phyloP scores from a whole-genome alignment of 176 grass and related monocot species.

The Neostapfia colusana region DNA sequence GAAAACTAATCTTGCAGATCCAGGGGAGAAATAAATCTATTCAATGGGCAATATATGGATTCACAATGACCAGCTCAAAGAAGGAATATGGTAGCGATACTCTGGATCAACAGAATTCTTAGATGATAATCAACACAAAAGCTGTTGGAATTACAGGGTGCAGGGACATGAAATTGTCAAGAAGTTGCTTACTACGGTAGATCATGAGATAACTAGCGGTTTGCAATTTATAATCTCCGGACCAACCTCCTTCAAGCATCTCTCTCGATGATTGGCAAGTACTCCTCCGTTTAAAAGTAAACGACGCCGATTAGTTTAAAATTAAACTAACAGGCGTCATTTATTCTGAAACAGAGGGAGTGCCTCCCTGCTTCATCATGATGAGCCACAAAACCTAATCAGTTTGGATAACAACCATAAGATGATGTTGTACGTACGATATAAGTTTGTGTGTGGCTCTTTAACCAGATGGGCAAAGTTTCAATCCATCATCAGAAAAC shows the following conservation, averaged over 20 bases:
- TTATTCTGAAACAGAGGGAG: no score
- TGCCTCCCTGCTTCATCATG: constrained; percentile 43
- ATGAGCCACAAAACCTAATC: neutral
- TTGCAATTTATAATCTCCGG: neutral
- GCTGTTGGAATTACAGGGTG: neutral
- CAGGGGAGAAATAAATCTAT: neutral
- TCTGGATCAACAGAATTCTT: neutral
- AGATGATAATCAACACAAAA: neutral
- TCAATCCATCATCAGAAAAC: constrained; percentile 25
- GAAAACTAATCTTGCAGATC: neutral
- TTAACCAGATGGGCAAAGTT: constrained; percentile 39
- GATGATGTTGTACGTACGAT: neutral
- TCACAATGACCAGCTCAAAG: neutral
- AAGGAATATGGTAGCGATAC: neutral
- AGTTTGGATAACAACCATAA: neutral
- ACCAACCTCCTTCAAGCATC: constrained; percentile 40
- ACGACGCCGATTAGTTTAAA: no score
- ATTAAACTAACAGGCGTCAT: no score
- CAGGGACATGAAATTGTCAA: neutral
- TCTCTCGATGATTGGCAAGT: constrained; percentile 41
- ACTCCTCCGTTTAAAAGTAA: no score
- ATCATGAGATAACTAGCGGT: constrained; percentile 36
- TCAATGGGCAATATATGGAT: neutral
- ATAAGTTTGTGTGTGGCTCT: neutral
- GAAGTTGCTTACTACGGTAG: neutral